Evolutionary conservation across 768 basidiomycete species (phyloP), one percentile per base, ranked within the genome.

Genomic region (Serendipita sp.): DNA sequence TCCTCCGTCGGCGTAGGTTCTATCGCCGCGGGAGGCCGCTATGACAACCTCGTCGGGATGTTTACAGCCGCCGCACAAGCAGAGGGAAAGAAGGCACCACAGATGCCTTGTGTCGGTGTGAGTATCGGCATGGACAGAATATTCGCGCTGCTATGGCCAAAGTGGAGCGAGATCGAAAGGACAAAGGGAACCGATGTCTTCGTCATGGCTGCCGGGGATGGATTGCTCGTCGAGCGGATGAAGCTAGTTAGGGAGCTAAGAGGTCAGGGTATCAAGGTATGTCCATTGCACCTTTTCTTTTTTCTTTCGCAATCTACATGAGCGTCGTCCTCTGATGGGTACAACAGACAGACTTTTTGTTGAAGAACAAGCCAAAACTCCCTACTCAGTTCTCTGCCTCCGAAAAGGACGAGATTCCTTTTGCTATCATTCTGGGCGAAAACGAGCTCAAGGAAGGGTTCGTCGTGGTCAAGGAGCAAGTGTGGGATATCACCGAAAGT

Each of bases 21-120:
- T 14, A 95, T 99, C 71, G 96, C 94, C n/a, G 96, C 90, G 1
- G 96, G 96, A 11, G 96, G 96, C 7, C 81, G 96, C 34, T 99
- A 99, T 73, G 96, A 98, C 75, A 84, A 85, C 61, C 86, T 99
- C 24, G 95, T 99, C 0, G 86, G 89, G 31, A 82, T 92, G 77
- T 96, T 99, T 77, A 79, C 82, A n/a, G 77, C 84, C 0, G 86
- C 87, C 0, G 85, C 82, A 1, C 83, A 84, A 60, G 81, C 82
- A 28, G 90, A 88, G 76, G 69, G 69, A 11, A 82, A 82, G 70
- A 69, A 66, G 53, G 77, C 78, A 1, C 71, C 78, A 9, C 74
- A 76, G 0, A 78, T 92, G 58, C 95, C 95, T 0, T 99, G 95
- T 71, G 82, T 97, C 17, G 94, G 95, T 2, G 82, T 97, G 41